Conservation (phyloP, 495 filamentous ascomycete species). For the Podospora pseudopauciseta region DNA sequence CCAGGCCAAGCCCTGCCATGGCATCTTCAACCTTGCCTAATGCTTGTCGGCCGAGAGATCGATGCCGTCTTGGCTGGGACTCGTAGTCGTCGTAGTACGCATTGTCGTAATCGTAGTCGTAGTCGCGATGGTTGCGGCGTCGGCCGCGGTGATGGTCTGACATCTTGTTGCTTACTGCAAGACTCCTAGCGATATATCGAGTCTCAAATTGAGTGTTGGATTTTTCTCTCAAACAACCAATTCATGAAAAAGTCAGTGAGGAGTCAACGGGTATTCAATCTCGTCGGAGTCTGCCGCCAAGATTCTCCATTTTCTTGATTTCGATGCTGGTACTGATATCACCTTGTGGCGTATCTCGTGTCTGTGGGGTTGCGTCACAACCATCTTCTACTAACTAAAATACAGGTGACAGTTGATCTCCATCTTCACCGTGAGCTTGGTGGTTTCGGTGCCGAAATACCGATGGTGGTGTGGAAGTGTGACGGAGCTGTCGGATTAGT, state of each 20-base stretch:
- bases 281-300: neutral
- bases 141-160: conserved; percentile 22
- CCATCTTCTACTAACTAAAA: neutral
- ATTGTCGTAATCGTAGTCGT: conserved; percentile 18
- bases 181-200: neutral
- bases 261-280: neutral
- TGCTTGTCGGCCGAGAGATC: conserved; percentile 25
- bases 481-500: neutral
- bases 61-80: conserved; percentile 17
- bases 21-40: conserved; percentile 26
- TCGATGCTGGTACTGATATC: neutral
- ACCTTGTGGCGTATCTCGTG: neutral
- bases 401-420: neutral
- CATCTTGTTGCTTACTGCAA: conserved; percentile 5
- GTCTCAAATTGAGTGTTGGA: neutral
- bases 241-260: neutral
- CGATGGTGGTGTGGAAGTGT: neutral
- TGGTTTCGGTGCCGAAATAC: neutral
- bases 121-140: conserved; percentile 12
- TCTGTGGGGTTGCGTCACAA: conserved; percentile 2
- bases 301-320: neutral
- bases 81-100: conserved; percentile 17
- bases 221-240: neutral
- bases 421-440: neutral
- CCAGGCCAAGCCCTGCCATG: conserved; percentile 19